Percentiles rank a stretch among this genome's conserved stretches.
Evolutionary conservation across 1,284 basidiomycete genomes (phyloP).

Genomic region (Gymnopus androsaceus): DNA sequence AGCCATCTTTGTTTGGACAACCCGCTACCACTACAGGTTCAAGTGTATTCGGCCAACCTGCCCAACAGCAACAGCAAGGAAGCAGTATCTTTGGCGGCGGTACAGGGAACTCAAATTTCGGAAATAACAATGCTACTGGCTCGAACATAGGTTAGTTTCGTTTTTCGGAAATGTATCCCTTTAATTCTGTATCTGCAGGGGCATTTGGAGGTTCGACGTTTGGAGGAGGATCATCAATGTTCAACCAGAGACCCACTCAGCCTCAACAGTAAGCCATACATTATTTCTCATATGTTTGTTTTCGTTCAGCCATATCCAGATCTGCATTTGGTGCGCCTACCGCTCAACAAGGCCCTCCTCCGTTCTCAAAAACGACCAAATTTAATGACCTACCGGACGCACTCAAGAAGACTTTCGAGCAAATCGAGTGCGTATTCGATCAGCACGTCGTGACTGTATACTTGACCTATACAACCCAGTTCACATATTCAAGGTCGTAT

Average conservation of each 20-base stretch:
- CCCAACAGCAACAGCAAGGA: slow-evolving; percentile 22
- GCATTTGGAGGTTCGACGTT: slow-evolving; percentile 22
- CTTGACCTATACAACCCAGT: slow-evolving; percentile 35
- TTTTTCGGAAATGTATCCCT: slow-evolving; percentile 25
- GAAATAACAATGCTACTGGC: slow-evolving; percentile 31
- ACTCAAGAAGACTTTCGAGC: slow-evolving; percentile 63
- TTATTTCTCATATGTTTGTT: background rate
- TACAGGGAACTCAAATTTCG: slow-evolving; percentile 23
- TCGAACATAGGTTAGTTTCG: slow-evolving; percentile 20
- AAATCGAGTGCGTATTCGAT: slow-evolving; percentile 61
- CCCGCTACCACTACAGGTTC: background rate
- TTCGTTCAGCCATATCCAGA: slow-evolving; percentile 1
- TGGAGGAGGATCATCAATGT: slow-evolving; percentile 31
- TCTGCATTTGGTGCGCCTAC: slow-evolving; percentile 12
- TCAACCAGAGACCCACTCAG: slow-evolving; percentile 39
- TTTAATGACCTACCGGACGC: slow-evolving; percentile 83
- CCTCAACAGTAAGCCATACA: slow-evolving; percentile 31
- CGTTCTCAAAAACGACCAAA: slow-evolving; percentile 73
- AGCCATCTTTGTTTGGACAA: slow-evolving; percentile 15
- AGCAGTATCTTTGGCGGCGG: slow-evolving; percentile 29
- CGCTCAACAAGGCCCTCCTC: slow-evolving; percentile 37
- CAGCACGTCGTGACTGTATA: background rate
- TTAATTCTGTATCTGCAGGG: slow-evolving; percentile 19
- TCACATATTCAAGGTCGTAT: slow-evolving; percentile 74
- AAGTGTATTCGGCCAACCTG: slow-evolving; percentile 17